Base-by-base conservation (phyloP, 192 early-diverging fungal species). In the Haplosporangium gracile region DNA sequence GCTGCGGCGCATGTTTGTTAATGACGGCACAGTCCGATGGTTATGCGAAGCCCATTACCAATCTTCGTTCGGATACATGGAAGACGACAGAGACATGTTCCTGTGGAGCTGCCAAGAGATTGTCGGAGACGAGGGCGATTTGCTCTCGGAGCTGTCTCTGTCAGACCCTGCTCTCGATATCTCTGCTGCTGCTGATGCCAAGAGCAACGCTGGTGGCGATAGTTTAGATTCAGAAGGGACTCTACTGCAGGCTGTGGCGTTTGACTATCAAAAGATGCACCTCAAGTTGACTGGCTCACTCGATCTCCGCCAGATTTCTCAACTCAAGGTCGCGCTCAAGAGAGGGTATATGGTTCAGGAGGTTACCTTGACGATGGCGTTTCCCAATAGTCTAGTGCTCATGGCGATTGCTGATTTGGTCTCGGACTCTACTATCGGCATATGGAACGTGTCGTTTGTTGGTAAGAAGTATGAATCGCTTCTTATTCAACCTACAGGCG, bases 1-100 rank as follows among this genome's bases (percentile, higher is more conserved):
- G 9, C 77, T 82, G 81, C 68, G 68, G 18, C 74, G 81, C 22
- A 65, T 72, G 42, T 43, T 63, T 36, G 75, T 72, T 10, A 39
- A 82, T 42, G 81, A 82, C 65, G 81, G 75, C 4, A 77, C 70
- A 2, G 29, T 7, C 15, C 74, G 81, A 38, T 82, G 81, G 81
- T 65, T 82, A 16, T 82, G 81, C 43, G 43, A 75, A 0, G 57
- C 38, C 8, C 81, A 82, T 20, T 82, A 77, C 36, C 34, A 60
- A 11, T 40, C 65, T 3, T 51, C 81, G 6, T 82, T 82, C n/a
- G 70, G 63, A 26, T 72, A 77, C 18, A 16, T 77, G 4, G 38
- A 47, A 13, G 75, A 82, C 26, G 81, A 82, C 15, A 49, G 70
- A 5, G 51, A 72, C 24, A 16, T 49, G 40, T 38, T 75, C 3